These are phyloP conservation scores for Arthonia radiata DNA, from an alignment of 495 filamentous ascomycete species.

Conservation along the genomic window DNA sequence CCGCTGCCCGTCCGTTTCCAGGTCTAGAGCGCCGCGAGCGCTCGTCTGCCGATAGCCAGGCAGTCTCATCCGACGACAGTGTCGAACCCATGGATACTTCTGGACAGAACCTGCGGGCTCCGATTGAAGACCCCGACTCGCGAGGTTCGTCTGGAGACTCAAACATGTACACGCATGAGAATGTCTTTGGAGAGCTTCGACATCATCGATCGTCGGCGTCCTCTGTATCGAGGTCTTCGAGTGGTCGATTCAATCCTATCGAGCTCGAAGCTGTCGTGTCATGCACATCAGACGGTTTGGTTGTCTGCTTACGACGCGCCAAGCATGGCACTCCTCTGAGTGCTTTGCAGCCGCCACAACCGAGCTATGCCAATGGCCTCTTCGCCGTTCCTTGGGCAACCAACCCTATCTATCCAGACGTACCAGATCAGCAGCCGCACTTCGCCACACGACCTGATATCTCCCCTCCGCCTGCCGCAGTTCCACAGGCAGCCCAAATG, in stretches of 20 bases:
- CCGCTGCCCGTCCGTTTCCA: too few species aligned
- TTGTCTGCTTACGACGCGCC: constrained; percentile 58
- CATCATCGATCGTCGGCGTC: constrained; percentile 1
- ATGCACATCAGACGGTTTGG: constrained; percentile 71
- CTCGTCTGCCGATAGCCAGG: too few species aligned
- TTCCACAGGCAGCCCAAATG: constrained; percentile 1
- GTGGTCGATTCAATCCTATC: too few species aligned
- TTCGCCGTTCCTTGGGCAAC: constrained; percentile 59
- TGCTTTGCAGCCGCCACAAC: constrained; percentile 15
- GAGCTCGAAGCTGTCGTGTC: constrained; percentile 77
- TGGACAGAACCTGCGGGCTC: too few species aligned
- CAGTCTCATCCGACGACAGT: too few species aligned
- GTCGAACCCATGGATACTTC: too few species aligned
- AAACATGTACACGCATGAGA: constrained; percentile 1
- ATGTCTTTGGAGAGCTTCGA: constrained; percentile 7
- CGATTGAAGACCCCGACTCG: constrained; percentile 2
- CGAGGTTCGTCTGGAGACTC: constrained; percentile 6
- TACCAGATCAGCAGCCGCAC: constrained; percentile 3
- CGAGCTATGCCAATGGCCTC: constrained; percentile 35
- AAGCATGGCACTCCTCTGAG: constrained; percentile 37
- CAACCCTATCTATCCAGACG: constrained; percentile 25
- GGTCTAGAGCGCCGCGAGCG: too few species aligned
- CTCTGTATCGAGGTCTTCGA: too few species aligned
- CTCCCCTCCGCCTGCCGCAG: constrained; percentile 3
- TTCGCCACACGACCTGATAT: constrained; percentile 3